A percentile compares a stretch with the other conserved stretches of the same genome.
These are phyloP conservation scores for Jaapia argillacea DNA, from an alignment of 768 basidiomycete genomes.

Conservation along the genomic window DNA sequence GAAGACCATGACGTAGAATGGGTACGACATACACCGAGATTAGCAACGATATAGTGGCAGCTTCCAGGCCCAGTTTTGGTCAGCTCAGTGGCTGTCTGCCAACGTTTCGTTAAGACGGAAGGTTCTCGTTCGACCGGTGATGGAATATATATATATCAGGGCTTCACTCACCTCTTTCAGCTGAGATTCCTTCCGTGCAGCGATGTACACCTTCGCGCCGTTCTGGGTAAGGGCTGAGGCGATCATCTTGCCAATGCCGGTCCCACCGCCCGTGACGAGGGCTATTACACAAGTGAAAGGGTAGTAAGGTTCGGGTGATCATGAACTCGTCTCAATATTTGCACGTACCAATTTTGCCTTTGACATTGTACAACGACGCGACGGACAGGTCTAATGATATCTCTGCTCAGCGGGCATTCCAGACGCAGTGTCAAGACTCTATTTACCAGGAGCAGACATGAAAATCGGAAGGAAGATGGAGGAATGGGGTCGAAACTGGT, in stretches of 20 bases:
- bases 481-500: too few relatives aligned
- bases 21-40: conserved; percentile 48
- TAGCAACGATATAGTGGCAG: conserved; percentile 64
- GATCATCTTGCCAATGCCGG: conserved; percentile 83
- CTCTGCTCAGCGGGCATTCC: too few relatives aligned
- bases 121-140: background rate
- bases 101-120: conserved; percentile 30
- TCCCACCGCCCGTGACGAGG: conserved; percentile 78
- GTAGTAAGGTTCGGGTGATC: conserved; percentile 3
- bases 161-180: conserved; percentile 51
- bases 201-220: conserved; percentile 85
- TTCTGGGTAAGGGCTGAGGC: conserved; percentile 76
- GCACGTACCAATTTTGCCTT: conserved; percentile 54
- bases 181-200: conserved; percentile 79
- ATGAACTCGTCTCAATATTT: background rate
- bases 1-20: background rate
- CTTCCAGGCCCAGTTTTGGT: too few relatives aligned
- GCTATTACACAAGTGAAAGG: too few relatives aligned
- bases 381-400: too few relatives aligned
- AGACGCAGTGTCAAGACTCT: too few relatives aligned
- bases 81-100: conserved; percentile 43
- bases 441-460: too few relatives aligned
- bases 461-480: too few relatives aligned
- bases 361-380: conserved; percentile 59
- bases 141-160: background rate